Percentiles rank a stretch among this genome's conserved stretches.
These are phyloP conservation scores for Dacryopinax spathularia DNA, from an alignment of 768 basidiomycete species.

Conservation along the genomic window DNA sequence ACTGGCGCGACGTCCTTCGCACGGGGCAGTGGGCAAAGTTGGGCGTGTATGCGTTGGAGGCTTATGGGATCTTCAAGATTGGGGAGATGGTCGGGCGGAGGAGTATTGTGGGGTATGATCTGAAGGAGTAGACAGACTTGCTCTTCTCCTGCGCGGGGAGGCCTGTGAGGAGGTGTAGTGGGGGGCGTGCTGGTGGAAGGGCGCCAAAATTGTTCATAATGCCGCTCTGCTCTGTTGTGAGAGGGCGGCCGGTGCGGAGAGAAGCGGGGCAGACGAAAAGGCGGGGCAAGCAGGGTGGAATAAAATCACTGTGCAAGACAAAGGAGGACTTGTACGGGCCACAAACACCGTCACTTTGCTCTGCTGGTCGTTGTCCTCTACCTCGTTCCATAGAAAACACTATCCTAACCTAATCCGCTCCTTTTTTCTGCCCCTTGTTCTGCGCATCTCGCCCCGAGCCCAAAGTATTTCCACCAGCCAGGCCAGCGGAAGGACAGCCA, in stretches of 20 bases:
- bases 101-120: conserved; percentile 62
- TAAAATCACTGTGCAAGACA: not conserved
- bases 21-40: conserved; percentile 56
- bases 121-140: conserved; percentile 19
- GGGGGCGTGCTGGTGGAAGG: not conserved
- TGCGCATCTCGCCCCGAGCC: no score
- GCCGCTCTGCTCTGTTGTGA: not conserved
- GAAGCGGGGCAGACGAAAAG: not conserved
- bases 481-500: no score
- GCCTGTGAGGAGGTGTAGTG: no score
- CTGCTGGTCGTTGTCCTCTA: not conserved
- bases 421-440: not conserved
- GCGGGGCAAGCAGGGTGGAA: not conserved
- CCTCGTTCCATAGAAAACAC: not conserved
- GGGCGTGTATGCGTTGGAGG: conserved; percentile 66
- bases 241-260: no score
- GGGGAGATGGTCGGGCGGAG: conserved; percentile 79
- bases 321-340: no score
- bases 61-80: conserved; percentile 85
- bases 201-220: not conserved
- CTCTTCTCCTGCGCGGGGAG: not conserved
- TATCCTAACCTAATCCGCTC: conserved; percentile 2
- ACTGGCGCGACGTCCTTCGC: conserved; percentile 44
- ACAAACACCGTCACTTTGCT: not conserved
- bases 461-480: no score